Evolutionary conservation across 2,329 filamentous ascomycete genomes (phyloP).

Genomic region (Diaporthe caulivora): DNA sequence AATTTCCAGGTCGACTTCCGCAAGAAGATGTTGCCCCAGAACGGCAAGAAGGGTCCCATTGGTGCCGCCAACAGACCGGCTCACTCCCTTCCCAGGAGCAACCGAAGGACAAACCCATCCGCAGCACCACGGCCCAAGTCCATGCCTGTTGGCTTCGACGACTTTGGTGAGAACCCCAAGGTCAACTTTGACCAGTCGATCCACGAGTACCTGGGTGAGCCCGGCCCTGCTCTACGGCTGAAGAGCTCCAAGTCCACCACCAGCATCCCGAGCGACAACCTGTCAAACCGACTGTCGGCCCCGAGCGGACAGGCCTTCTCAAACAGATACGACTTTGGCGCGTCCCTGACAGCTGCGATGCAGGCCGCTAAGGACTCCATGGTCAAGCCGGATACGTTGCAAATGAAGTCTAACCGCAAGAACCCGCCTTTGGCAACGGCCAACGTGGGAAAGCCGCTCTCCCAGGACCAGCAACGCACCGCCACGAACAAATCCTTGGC

Average conservation of each 20-base stretch:
- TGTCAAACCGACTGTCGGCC: slow-evolving; percentile 63
- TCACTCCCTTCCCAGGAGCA: slow-evolving; percentile 76
- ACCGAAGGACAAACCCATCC: slow-evolving; percentile 60
- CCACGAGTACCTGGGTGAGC: slow-evolving; percentile 74
- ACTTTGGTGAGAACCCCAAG: slow-evolving; percentile 75
- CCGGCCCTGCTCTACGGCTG: slow-evolving; percentile 71
- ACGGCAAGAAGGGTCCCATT: slow-evolving; percentile 66
- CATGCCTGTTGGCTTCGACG: slow-evolving; percentile 72
- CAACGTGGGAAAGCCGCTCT: slow-evolving; percentile 24
- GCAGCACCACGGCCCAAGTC: slow-evolving; percentile 64
- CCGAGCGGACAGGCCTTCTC: slow-evolving; percentile 83
- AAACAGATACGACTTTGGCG: slow-evolving; percentile 94
- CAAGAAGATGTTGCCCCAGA: slow-evolving; percentile 78
- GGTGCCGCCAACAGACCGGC: slow-evolving; percentile 63
- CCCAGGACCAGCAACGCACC: slow-evolving; percentile 31
- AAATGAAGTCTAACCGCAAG: slow-evolving; percentile 66
- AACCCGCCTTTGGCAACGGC: slow-evolving; percentile 41
- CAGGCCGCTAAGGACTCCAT: slow-evolving; percentile 76
- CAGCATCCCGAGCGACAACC: slow-evolving; percentile 73
- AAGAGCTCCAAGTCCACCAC: slow-evolving; percentile 76
- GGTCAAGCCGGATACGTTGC: slow-evolving; percentile 69
- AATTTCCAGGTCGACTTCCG: slow-evolving; percentile 97
- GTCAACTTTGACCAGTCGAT: slow-evolving; percentile 71
- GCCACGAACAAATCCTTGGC: slow-evolving; percentile 39
- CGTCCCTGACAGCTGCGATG: slow-evolving; percentile 88